Evolutionary conservation across 352 stramenopile species (phyloP), one percentile per base, ranked within the genome.

Genomic region (Globisporangium nodosum): DNA sequence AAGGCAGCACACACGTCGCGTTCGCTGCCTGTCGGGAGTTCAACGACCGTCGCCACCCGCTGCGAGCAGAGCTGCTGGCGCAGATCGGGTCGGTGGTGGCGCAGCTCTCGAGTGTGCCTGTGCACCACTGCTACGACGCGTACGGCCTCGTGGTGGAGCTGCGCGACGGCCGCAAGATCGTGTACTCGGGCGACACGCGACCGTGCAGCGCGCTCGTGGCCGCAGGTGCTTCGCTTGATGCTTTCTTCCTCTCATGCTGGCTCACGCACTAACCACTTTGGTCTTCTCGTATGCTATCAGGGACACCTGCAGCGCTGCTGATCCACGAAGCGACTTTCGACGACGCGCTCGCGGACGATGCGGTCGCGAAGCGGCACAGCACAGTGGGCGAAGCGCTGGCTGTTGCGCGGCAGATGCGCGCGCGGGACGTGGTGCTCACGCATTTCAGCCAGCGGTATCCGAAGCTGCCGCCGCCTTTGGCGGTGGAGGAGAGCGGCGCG

Each of bases 251-350:
- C 31, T 35, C 31, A 12, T 39, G 33, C 7, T 39, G 33, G 7
- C 12, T 42, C 37, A 5, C 16, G 21, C 3, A 5, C 20, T 30
- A 20, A 35, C n/a, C 18, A 51, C 37, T 30, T 2, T 20, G 46
- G 21, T 51, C 6, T 11, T 7, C 37, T 0, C 35, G 27, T 21
- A 20, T 35, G 37, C 37, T 42, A 5, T 18, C 24, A 70, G 80
- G 67, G 1, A 73, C 78, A 56, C 62, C 69, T n/a, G 76, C 70
- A 60, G 74, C 74, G 65, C 52, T 99, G 49, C 71, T 99, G 15
- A 96, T 99, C 63, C 96, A 99, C 61, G 96, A 99, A 76, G 96
- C 96, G 42, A 99, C 96, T 2, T 99, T 99, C 66, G 96, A 98
- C 37, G 90, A 98, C 78, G 83, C 84, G 51, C 97, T 97, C 89